A percentile compares a stretch with the other conserved stretches of the same genome.
phyloP scores from a whole-genome alignment of 306 rosid species.

The Cicer yamashitae region DNA sequence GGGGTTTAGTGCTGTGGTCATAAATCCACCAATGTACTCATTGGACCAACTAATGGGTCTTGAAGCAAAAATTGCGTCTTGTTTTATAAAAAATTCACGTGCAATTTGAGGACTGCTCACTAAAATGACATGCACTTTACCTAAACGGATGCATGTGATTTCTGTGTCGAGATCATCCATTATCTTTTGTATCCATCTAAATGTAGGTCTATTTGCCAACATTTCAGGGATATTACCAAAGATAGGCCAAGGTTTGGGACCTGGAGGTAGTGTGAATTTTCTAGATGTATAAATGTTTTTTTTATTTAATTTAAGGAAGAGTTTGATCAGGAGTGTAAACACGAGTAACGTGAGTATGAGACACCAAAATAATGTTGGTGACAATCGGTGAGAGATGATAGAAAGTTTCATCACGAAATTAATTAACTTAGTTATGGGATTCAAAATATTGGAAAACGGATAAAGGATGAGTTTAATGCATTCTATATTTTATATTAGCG shows the following conservation, averaged over 20 bases:
- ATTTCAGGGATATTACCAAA: conserved; percentile 13
- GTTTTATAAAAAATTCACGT: background rate
- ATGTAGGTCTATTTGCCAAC: conserved; percentile 3
- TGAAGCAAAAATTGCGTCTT: background rate
- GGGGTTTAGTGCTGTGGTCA: background rate
- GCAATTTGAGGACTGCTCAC: background rate
- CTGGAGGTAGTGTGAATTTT: background rate
- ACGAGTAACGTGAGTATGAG: background rate
- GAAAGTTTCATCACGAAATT: background rate
- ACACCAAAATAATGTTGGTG: background rate
- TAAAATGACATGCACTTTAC: background rate
- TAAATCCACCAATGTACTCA: conserved; percentile 29
- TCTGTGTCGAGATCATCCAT: conserved; percentile 11
- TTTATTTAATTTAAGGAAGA: too few relatives aligned
- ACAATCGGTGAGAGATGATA: background rate
- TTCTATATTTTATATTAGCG: too few relatives aligned
- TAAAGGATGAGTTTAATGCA: too few relatives aligned
- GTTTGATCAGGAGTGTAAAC: too few relatives aligned
- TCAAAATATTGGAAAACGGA: too few relatives aligned
- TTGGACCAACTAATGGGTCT: background rate
- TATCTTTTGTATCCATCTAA: conserved; percentile 10
- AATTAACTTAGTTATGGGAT: too few relatives aligned
- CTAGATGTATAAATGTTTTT: too few relatives aligned
- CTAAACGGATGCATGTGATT: conserved; percentile 10
- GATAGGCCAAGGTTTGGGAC: conserved; percentile 19